Conservation (phyloP, 2,329 filamentous ascomycete genomes). For the Colletotrichum sp. region DNA sequence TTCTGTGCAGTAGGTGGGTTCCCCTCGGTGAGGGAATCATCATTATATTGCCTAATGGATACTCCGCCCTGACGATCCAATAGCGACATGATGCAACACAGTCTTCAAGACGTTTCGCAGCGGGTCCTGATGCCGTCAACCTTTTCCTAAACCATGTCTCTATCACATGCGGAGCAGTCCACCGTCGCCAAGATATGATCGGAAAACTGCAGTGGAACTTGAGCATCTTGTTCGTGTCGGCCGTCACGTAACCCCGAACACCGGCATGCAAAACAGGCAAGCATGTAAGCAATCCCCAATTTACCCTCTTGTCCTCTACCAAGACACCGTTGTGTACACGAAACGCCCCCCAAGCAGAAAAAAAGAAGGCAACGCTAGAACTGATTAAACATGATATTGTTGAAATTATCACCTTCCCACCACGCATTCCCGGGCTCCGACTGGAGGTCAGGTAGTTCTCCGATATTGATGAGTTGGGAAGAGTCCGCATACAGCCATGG, state of each 20-base stretch:
- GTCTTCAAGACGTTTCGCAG: neutral
- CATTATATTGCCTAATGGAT: neutral
- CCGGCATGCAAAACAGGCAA: neutral
- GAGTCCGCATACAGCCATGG: slow-evolving; percentile 49
- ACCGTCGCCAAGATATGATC: neutral
- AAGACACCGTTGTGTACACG: neutral
- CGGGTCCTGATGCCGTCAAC: neutral
- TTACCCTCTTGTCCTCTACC: neutral
- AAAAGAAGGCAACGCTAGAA: slow-evolving; percentile 29
- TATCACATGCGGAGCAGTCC: neutral
- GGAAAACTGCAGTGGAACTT: neutral
- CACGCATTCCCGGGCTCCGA: slow-evolving; percentile 37
- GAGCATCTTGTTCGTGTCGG: neutral
- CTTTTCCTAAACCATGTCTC: neutral
- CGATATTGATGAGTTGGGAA: slow-evolving; percentile 42
- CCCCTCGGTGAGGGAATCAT: neutral
- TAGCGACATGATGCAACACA: neutral
- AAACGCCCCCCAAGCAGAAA: neutral
- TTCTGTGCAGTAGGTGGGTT: neutral
- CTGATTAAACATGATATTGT: slow-evolving; percentile 43
- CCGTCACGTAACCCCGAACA: neutral
- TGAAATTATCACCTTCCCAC: slow-evolving; percentile 46
- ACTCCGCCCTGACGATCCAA: neutral
- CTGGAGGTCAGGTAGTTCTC: slow-evolving; percentile 37
- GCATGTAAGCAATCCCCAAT: slow-evolving; percentile 5